Evolutionary conservation across 352 stramenopile genomes (phyloP), one percentile per base, ranked within the genome.

Genomic region (Lagenidium sp.): DNA sequence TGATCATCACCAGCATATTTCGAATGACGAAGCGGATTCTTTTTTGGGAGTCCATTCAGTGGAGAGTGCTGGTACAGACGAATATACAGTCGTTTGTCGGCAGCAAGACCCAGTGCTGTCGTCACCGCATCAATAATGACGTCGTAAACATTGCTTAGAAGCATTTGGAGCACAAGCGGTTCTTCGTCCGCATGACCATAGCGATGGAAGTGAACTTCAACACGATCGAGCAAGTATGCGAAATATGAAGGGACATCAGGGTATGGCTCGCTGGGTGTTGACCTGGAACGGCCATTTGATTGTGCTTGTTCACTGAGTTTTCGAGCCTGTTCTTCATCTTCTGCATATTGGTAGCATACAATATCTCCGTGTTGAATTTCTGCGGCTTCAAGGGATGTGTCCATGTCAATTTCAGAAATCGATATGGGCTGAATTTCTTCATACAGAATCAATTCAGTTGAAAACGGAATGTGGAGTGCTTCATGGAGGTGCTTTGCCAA

Each of bases 361-460:
- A 94, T 94, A 43, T 94, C 82, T 5, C 82, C 82, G 36, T 78
- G 50, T 43, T 94, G 82, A 48, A 94, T 85, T 30, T 92, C 82
- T 1, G 64, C 57, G 0, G 43, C 50, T 10, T 55, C 45, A 0
- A 94, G 55, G 0, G 60, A 78, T 20, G 42, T 41, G 6, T 66
- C 56, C 56, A 74, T 60, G 2, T 75, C 61, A 24, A 94, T 78
- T 41, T 71, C 53, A 0, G 66, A 64, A 19, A 94, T 63, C 4
- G 63, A 53, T 1, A 62, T 41, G 3, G 82, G 79, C 41, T 92
- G 78, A 18, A 94, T 51, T 50, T 90, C 77, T 44, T 94, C 82
- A 26, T 75, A 94, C 11, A 94, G 34, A 6, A 67, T 39, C 10
- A 94, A 43, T n/a, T 85, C 56, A 2, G n/a, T 68, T 0, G 64